Conservation (phyloP, 2,329 filamentous ascomycete species). For the Neofusicoccum parvum region DNA sequence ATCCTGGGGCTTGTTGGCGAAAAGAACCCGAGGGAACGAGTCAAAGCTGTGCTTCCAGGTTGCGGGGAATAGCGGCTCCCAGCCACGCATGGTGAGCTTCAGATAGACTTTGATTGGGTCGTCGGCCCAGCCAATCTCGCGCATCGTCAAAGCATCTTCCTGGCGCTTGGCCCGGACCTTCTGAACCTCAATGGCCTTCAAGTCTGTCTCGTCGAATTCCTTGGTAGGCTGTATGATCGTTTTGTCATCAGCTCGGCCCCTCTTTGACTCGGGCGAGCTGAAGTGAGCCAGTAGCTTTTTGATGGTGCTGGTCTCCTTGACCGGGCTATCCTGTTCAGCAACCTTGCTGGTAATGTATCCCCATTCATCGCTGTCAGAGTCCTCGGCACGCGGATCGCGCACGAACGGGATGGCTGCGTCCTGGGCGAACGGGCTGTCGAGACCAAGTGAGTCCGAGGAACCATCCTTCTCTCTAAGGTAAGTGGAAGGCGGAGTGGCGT, state of each 20-base stretch:
- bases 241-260: neutral
- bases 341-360: neutral
- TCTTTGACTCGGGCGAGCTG: neutral
- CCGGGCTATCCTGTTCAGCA: neutral
- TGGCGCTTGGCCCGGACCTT: slow-evolving; percentile 31
- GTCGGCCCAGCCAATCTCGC: slow-evolving; percentile 51
- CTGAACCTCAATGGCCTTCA: slow-evolving; percentile 30
- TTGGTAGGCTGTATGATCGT: slow-evolving; percentile 2
- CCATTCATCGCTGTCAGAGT: neutral
- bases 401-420: too few relatives aligned
- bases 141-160: slow-evolving; percentile 37
- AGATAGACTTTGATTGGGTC: slow-evolving; percentile 57
- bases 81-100: slow-evolving; percentile 57
- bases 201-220: slow-evolving; percentile 27
- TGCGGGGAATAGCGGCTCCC: slow-evolving; percentile 57
- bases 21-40: slow-evolving; percentile 56
- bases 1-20: slow-evolving; percentile 45
- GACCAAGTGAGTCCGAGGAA: too few relatives aligned
- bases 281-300: neutral
- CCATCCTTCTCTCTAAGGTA: too few relatives aligned
- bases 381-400: neutral
- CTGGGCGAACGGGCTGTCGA: too few relatives aligned
- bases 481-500: neutral
- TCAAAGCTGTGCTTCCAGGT: slow-evolving; percentile 57
- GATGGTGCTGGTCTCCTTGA: neutral